phyloP scores from a whole-genome alignment of 148 eudicot species.

The Amaranthus hypochondriacus region DNA sequence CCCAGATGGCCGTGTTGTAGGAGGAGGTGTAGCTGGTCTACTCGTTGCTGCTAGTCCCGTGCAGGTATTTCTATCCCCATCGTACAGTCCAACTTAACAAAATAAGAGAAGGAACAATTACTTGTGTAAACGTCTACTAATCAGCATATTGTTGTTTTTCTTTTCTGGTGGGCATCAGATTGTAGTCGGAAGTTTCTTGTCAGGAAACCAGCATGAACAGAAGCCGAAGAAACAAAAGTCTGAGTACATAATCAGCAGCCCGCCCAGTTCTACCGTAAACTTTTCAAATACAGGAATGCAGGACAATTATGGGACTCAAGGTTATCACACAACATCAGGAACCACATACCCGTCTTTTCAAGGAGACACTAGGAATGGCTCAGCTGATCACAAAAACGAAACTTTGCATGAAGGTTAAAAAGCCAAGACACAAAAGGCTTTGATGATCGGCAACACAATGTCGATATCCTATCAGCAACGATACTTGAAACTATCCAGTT shows the following conservation, averaged over 20 bases:
- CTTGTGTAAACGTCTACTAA: neutral
- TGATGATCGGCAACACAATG: neutral
- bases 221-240: conserved; percentile 70
- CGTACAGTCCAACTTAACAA: neutral
- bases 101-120: no score
- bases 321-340: conserved; percentile 25
- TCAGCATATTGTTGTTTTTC: neutral
- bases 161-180: conserved; percentile 40
- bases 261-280: conserved; percentile 44
- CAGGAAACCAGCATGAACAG: conserved; percentile 81
- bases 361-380: conserved; percentile 56
- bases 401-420: conserved; percentile 28
- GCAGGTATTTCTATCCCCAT: conserved; percentile 48
- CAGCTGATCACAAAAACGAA: conserved; percentile 41
- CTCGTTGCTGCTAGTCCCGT: conserved; percentile 86
- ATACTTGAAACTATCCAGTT: conserved; percentile 3
- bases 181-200: conserved; percentile 84
- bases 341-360: conserved; percentile 39
- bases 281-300: conserved; percentile 43
- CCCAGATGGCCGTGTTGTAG: conserved; percentile 96
- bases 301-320: conserved; percentile 36
- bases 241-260: conserved; percentile 32
- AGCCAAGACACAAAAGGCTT: neutral
- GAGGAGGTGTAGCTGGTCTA: conserved; percentile 94
- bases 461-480: neutral